Conservation (phyloP, 2,329 filamentous ascomycete species). For the Aspergillus bombycis region DNA sequence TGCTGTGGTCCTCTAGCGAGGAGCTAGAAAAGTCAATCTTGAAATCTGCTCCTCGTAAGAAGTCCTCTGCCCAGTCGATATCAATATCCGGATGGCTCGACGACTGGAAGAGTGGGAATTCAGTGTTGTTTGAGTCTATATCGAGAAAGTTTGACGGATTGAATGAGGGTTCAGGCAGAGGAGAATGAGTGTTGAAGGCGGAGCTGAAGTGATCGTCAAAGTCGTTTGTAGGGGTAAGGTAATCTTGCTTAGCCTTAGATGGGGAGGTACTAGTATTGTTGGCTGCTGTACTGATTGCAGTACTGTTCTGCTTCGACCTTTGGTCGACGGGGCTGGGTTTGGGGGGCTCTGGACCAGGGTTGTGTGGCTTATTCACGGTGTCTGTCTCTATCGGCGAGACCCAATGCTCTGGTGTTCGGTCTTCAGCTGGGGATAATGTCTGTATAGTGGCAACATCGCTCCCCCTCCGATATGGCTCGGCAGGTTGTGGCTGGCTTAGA, state of each 20-base stretch:
- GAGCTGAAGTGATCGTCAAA: conserved; percentile 28
- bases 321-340: conserved; percentile 5
- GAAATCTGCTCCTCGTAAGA: conserved; percentile 28
- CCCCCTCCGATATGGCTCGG: conserved; percentile 13
- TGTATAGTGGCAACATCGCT: conserved; percentile 20
- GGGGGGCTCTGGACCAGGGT: background rate
- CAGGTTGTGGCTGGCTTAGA: conserved; percentile 11
- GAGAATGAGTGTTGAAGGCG: conserved; percentile 10
- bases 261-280: conserved; percentile 1
- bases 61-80: conserved; percentile 36
- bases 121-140: conserved; percentile 27
- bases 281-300: conserved; percentile 8
- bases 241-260: conserved; percentile 12
- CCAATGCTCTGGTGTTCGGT: conserved; percentile 14
- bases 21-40: conserved; percentile 17
- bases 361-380: background rate
- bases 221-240: conserved; percentile 26
- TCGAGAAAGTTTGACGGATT: conserved; percentile 26
- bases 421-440: conserved; percentile 13
- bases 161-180: conserved; percentile 20
- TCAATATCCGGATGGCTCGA: conserved; percentile 24
- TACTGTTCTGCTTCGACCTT: conserved; percentile 3
- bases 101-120: conserved; percentile 15
- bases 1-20: conserved; percentile 7
- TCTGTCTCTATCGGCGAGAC: conserved; percentile 11